These are phyloP conservation scores for Agroathelia rolfsii DNA, from an alignment of 1,284 basidiomycete genomes.

Conservation along the genomic window DNA sequence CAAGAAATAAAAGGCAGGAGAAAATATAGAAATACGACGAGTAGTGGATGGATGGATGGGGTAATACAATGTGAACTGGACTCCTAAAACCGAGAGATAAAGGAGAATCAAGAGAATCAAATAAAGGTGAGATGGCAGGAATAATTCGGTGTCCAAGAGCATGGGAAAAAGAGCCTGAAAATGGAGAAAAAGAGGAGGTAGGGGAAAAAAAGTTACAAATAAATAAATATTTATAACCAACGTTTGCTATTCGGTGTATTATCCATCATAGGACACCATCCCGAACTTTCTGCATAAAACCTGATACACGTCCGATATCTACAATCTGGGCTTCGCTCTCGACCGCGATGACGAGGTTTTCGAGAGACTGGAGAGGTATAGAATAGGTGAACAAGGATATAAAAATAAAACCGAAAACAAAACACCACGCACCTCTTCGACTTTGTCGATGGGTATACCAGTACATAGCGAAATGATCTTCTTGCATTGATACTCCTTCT, in stretches of 20 bases:
- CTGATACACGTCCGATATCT: conserved; percentile 79
- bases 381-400: conserved; percentile 14
- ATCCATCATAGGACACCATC: conserved; percentile 54
- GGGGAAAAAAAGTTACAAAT: conserved; percentile 5
- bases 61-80: too few relatives aligned
- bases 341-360: conserved; percentile 79
- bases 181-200: conserved; percentile 1
- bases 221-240: conserved; percentile 1
- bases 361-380: conserved; percentile 76
- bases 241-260: too few relatives aligned
- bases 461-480: conserved; percentile 88
- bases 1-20: too few relatives aligned
- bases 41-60: too few relatives aligned
- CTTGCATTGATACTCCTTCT: conserved; percentile 84
- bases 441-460: conserved; percentile 77
- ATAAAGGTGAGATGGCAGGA: background rate
- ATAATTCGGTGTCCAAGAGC: background rate
- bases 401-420: conserved; percentile 7
- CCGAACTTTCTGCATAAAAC: conserved; percentile 82
- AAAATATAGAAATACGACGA: too few relatives aligned
- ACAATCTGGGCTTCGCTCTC: conserved; percentile 82
- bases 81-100: too few relatives aligned
- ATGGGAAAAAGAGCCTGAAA: conserved; percentile 3
- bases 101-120: conserved; percentile 6
- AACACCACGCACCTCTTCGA: conserved; percentile 68